Percentiles rank a stretch among this genome's conserved stretches.
These are phyloP conservation scores for Tetrahymena malaccensis DNA, from an alignment of 73 alveolate genomes.

Conservation along the genomic window DNA sequence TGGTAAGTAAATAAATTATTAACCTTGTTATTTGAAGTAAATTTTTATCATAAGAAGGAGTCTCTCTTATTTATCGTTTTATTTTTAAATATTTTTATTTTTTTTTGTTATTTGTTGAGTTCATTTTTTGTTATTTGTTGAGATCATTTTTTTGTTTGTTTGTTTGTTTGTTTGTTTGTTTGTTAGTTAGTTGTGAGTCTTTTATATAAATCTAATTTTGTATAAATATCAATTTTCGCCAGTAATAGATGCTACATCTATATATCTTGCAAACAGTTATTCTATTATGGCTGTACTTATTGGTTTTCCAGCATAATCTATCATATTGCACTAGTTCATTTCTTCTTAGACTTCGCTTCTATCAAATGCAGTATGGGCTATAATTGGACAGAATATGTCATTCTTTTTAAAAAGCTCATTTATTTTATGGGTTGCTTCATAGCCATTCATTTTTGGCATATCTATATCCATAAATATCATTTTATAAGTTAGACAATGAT, in stretches of 20 bases:
- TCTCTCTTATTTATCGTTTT: too few relatives aligned
- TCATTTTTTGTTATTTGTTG: too few relatives aligned
- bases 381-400: background rate
- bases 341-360: background rate
- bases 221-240: background rate
- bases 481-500: background rate
- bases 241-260: background rate
- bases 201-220: background rate
- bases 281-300: background rate
- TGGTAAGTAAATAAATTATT: too few relatives aligned
- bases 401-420: background rate
- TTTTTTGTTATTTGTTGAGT: too few relatives aligned
- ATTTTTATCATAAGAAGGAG: too few relatives aligned
- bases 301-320: background rate
- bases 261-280: background rate
- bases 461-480: background rate
- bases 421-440: background rate
- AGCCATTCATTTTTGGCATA: background rate
- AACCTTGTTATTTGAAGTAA: too few relatives aligned
- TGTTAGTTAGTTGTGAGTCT: too few relatives aligned
- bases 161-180: too few relatives aligned
- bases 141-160: too few relatives aligned
- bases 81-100: too few relatives aligned
- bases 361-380: background rate
- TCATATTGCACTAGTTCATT: background rate